Evolutionary conservation across 2,329 filamentous ascomycete species (phyloP), one percentile per base, ranked within the genome.

Genomic region (Knufia petricola): DNA sequence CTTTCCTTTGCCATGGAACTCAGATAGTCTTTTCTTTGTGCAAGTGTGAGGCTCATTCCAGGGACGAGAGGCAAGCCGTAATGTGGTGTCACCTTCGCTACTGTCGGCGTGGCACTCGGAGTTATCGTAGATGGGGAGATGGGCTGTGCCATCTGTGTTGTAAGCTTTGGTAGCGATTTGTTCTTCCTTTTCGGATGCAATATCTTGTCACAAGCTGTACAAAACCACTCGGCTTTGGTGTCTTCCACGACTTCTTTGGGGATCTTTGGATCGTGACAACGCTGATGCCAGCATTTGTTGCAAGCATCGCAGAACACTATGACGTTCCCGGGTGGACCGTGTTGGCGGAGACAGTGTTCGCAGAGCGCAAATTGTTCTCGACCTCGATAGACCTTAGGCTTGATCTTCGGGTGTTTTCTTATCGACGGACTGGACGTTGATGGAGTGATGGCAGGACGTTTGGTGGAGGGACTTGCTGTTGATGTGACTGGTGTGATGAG

Each of bases 261-360:
- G 52, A 94, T 85, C 7, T 76, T 75, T 1, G 86, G 86, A 50
- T 85, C 76, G 63, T 94, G 86, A 60, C 87, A 94, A 59, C 79
- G 78, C 63, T 88, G 85, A 64, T 94, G 87, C 77, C 87, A 94
- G 36, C 81, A 78, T 24, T 74, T 73, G 62, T 87, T 85, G 69
- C 87, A 94, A 13, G 81, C 81, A 65, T 90, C 85, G 67, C 87
- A 94, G 64, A 89, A 87, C 2, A 92, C 85, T 61, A 94, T 89
- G 66, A 82, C 78, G 66, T 92, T 92, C 57, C 71, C 79, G n/a
- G 71, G 64, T 2, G 84, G 82, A 59, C 83, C 86, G 55, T 84
- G 77, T 8, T 84, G 81, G 55, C 86, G 74, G 46, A 81, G 76
- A 66, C 87, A 94, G 54, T 78, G 75, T 58, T 81, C 82, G 69